A percentile compares a stretch with the other conserved stretches of the same genome.
Evolutionary conservation across 1,284 basidiomycete species (phyloP).

Genomic region (Coniferiporia sulphurascens): DNA sequence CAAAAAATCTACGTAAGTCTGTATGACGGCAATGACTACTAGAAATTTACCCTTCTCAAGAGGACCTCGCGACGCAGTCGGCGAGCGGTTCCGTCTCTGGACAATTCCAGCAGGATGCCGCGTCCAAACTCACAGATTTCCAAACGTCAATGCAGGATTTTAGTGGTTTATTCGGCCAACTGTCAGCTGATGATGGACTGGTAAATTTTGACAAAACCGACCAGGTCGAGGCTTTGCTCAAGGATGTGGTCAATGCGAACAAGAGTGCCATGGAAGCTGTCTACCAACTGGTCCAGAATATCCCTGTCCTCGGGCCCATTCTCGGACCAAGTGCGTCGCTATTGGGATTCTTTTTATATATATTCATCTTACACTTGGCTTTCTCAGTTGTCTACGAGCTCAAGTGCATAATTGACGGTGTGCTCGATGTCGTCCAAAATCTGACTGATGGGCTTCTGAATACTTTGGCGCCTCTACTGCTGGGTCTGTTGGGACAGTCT

Average conservation of each 20-base stretch:
- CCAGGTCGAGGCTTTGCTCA: conserved; percentile 44
- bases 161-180: conserved; percentile 28
- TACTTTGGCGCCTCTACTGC: conserved; percentile 31
- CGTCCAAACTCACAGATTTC: conserved; percentile 36
- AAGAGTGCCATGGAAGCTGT: conserved; percentile 40
- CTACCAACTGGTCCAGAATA: conserved; percentile 28
- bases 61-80: conserved; percentile 31
- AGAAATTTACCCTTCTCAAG: conserved; percentile 23
- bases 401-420: conserved; percentile 43
- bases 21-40: too few species aligned
- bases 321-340: conserved; percentile 48
- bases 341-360: conserved; percentile 6
- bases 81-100: conserved; percentile 26
- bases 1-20: conserved; percentile 27
- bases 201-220: conserved; percentile 45
- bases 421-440: conserved; percentile 45
- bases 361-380: neutral
- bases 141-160: conserved; percentile 33
- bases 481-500: conserved; percentile 24
- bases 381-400: conserved; percentile 40
- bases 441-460: conserved; percentile 45
- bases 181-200: conserved; percentile 44
- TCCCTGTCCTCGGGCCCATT: conserved; percentile 45
- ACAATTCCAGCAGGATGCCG: conserved; percentile 36
- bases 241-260: conserved; percentile 41